Conservation (phyloP, 768 basidiomycete genomes). For the Hygrophoropsis aurantiaca region DNA sequence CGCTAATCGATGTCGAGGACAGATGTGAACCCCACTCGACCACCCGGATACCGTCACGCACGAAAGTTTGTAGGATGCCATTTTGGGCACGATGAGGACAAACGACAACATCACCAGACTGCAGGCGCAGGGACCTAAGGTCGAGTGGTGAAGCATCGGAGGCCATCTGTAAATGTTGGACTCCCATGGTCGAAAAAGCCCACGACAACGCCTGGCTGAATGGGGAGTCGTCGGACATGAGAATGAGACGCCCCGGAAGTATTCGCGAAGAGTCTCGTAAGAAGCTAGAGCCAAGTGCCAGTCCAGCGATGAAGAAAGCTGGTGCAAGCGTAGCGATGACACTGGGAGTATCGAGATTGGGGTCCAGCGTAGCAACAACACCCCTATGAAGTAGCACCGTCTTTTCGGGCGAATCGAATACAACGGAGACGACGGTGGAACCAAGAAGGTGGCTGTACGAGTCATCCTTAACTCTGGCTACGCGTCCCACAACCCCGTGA, state of each 20-base stretch:
- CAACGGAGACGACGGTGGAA: neutral
- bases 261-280: neutral
- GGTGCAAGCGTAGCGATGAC: neutral
- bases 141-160: neutral
- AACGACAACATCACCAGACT: neutral
- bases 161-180: neutral
- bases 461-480: neutral
- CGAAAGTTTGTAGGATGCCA: neutral
- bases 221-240: neutral
- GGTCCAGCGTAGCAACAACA: neutral
- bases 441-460: neutral
- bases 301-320: neutral
- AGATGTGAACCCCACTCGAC: neutral
- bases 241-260: neutral
- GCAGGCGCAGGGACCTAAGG: neutral
- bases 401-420: neutral
- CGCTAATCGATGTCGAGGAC: neutral
- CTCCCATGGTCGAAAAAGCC: neutral
- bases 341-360: neutral
- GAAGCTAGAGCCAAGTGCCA: neutral
- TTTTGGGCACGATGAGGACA: neutral
- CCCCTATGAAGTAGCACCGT: neutral
- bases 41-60: neutral
- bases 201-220: neutral
- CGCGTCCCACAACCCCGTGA: neutral